Evolutionary conservation across 2,329 filamentous ascomycete genomes (phyloP).

Genomic region (Parastagonospora nodorum): DNA sequence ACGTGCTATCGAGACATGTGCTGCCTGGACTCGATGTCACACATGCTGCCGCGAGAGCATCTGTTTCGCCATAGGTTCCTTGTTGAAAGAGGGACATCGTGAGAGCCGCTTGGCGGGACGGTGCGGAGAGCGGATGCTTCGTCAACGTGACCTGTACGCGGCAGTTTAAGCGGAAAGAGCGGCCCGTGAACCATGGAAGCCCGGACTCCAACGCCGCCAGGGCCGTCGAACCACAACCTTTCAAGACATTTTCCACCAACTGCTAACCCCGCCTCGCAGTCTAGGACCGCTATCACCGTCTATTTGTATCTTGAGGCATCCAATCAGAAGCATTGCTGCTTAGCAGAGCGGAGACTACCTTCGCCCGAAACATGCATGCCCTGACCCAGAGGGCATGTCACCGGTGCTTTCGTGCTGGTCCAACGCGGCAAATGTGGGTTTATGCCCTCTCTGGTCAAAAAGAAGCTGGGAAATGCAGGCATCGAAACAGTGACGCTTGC

Average conservation of each 20-base stretch:
- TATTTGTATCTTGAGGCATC: conserved; percentile 17
- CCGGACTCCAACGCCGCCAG: conserved; percentile 34
- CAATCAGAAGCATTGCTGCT: conserved; percentile 29
- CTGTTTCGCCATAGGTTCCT: conserved; percentile 16
- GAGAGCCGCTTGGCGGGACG: conserved; percentile 30
- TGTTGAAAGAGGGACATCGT: conserved; percentile 12
- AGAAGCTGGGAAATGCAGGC: conserved; percentile 15
- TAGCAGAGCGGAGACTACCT: conserved; percentile 22
- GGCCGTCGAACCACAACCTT: conserved; percentile 15
- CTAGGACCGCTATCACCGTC: conserved; percentile 43
- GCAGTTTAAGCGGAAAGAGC: conserved; percentile 14
- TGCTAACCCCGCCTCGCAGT: conserved; percentile 29
- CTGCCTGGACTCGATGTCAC: conserved; percentile 5
- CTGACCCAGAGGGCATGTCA: conserved; percentile 26
- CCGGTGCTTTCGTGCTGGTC: conserved; percentile 19
- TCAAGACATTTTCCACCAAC: conserved; percentile 44
- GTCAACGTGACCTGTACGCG: conserved; percentile 23
- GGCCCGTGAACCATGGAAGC: conserved; percentile 8
- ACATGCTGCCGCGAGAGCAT: neutral
- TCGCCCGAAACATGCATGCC: conserved; percentile 23
- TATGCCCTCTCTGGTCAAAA: conserved; percentile 11
- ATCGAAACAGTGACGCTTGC: conserved; percentile 18
- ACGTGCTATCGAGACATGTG: conserved; percentile 8
- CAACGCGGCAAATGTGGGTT: conserved; percentile 23
- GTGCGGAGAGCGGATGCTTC: conserved; percentile 11